These are phyloP conservation scores for Paramecium tetraurelia DNA, from an alignment of 73 alveolate genomes.

Conservation along the genomic window DNA sequence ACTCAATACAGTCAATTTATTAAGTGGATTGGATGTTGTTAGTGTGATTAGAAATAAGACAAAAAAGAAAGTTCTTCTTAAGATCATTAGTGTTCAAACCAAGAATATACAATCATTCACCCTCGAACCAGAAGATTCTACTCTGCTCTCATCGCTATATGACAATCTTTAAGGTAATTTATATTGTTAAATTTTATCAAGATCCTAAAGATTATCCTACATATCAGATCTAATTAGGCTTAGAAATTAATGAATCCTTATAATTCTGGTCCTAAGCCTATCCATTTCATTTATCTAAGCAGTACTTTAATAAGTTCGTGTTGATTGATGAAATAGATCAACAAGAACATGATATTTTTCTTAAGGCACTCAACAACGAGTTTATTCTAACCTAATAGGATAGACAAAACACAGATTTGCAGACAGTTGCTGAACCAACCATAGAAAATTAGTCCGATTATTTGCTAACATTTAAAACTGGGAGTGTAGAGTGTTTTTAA, in stretches of 20 bases:
- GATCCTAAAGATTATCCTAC: neutral
- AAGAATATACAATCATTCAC: neutral
- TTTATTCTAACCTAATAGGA: neutral
- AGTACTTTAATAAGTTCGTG: neutral
- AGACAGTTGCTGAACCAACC: neutral
- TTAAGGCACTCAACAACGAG: neutral
- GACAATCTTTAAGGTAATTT: neutral
- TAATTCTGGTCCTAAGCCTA: neutral
- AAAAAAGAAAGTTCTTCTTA: neutral
- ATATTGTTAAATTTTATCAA: neutral
- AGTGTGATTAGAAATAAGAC: neutral
- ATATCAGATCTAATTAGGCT: neutral
- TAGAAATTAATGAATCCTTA: neutral
- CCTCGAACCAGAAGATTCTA: neutral
- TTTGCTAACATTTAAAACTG: neutral
- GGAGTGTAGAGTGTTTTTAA: neutral
- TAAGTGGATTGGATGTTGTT: neutral
- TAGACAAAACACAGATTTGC: neutral
- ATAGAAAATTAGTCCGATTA: neutral
- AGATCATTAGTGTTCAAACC: neutral
- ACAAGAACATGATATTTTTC: conserved; percentile 2
- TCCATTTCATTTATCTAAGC: neutral
- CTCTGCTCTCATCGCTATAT: neutral
- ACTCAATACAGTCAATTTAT: neutral
- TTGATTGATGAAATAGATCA: conserved; percentile 9